A percentile compares a stretch with the other conserved stretches of the same genome.
Conservation (phyloP, 768 basidiomycete genomes). For the Collybiopsis luxurians region DNA sequence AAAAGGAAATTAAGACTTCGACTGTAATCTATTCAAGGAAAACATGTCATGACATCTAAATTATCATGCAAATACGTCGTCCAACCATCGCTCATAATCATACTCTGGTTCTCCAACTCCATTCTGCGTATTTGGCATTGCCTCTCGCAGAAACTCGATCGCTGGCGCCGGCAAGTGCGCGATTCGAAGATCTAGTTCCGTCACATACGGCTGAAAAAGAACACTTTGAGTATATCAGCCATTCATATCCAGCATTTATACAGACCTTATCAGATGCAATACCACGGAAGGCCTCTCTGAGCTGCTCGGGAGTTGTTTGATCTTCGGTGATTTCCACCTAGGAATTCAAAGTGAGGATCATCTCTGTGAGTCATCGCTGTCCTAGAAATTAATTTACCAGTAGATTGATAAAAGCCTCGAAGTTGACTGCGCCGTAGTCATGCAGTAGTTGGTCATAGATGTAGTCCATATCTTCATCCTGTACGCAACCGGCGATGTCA, state of each 20-base stretch:
- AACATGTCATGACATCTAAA: no score
- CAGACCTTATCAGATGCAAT: conserved; percentile 87
- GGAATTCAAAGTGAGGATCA: background rate
- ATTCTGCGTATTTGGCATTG: conserved; percentile 62
- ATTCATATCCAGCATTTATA: background rate
- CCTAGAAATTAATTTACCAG: no score
- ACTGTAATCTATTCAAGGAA: no score
- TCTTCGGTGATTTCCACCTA: conserved; percentile 97
- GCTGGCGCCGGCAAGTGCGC: conserved; percentile 75
- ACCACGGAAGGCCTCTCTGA: conserved; percentile 90
- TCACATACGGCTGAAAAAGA: conserved; percentile 74
- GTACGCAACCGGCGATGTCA: background rate
- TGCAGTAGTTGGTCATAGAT: conserved; percentile 78
- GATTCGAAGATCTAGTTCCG: conserved; percentile 86
- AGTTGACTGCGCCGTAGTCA: conserved; percentile 87
- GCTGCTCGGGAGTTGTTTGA: conserved; percentile 87
- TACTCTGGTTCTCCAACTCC: conserved; percentile 65
- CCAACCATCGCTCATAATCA: conserved; percentile 82
- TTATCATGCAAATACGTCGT: conserved; percentile 65
- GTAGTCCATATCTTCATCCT: conserved; percentile 86
- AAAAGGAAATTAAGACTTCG: no score
- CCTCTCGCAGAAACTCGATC: conserved; percentile 79
- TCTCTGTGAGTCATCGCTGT: background rate
- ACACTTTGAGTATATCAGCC: conserved; percentile 8
- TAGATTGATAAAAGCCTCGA: conserved; percentile 92